Percentiles rank a stretch among this genome's conserved stretches.
Conservation (phyloP, 306 rosid species). For the Quillaja saponaria region DNA sequence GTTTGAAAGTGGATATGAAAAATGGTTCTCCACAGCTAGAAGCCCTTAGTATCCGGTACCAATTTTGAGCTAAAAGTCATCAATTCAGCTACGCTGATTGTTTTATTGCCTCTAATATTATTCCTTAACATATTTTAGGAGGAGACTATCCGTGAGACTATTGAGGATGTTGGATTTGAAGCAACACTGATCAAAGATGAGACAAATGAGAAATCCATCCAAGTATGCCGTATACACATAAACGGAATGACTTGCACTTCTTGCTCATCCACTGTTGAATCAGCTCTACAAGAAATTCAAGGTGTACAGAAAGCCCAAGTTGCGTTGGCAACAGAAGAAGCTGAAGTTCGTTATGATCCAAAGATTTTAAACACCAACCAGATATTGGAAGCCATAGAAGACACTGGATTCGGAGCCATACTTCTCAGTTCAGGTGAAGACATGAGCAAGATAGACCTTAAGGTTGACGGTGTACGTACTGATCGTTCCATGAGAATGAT, state of each 20-base stretch:
- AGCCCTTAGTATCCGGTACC: no score
- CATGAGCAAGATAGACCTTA: constrained; percentile 65
- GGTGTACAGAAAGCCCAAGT: constrained; percentile 66
- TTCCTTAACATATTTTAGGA: constrained; percentile 49
- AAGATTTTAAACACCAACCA: constrained; percentile 43
- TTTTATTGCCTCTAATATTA: no score
- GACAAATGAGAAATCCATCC: constrained; percentile 36
- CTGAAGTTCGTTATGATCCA: constrained; percentile 67
- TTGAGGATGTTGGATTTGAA: constrained; percentile 76
- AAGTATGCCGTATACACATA: constrained; percentile 63
- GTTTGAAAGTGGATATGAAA: no score
- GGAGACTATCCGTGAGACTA: constrained; percentile 63
- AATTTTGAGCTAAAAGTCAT: no score
- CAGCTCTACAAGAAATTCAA: constrained; percentile 43
- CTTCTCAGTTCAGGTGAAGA: constrained; percentile 63
- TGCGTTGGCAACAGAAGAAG: constrained; percentile 81
- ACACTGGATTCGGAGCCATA: constrained; percentile 61
- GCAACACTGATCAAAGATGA: constrained; percentile 46
- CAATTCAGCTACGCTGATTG: no score
- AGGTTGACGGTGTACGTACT: constrained; percentile 47
- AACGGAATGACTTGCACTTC: constrained; percentile 87
- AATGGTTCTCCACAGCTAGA: no score
- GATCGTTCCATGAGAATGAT: constrained; percentile 33
- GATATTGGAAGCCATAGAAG: constrained; percentile 46
- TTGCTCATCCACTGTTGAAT: constrained; percentile 74